These are phyloP conservation scores for Aspergillus sergii DNA, from an alignment of 2,329 filamentous ascomycete species.

Conservation along the genomic window DNA sequence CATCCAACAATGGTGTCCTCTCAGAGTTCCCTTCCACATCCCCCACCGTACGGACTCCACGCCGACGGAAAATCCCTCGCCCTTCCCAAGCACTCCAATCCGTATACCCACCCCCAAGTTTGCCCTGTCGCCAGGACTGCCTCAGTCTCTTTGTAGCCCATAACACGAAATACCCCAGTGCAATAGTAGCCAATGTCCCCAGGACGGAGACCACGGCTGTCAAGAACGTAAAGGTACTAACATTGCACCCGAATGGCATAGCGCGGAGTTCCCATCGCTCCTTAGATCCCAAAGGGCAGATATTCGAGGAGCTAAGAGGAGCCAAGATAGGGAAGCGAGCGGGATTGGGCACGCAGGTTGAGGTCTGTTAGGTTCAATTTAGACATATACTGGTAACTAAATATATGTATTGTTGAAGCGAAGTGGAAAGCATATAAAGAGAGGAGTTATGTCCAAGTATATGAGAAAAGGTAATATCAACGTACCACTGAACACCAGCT, in stretches of 20 bases:
- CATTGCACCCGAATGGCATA: slow-evolving; percentile 42
- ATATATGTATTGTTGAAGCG: neutral
- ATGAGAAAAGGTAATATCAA: slow-evolving; percentile 1
- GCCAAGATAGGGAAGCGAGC: slow-evolving; percentile 41
- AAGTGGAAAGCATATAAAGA: neutral
- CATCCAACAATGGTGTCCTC: slow-evolving; percentile 30
- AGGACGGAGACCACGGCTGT: slow-evolving; percentile 36
- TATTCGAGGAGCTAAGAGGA: slow-evolving; percentile 35
- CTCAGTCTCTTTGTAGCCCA: slow-evolving; percentile 18
- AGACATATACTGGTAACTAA: neutral
- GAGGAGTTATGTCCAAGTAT: neutral
- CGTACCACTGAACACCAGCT: slow-evolving; percentile 44
- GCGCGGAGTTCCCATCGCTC: slow-evolving; percentile 48
- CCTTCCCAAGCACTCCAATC: neutral
- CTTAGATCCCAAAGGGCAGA: slow-evolving; percentile 43
- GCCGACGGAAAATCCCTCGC: neutral
- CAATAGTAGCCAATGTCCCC: slow-evolving; percentile 29
- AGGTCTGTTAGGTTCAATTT: slow-evolving; percentile 30
- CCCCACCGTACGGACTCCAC: slow-evolving; percentile 7
- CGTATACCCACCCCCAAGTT: neutral
- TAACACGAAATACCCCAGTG: slow-evolving; percentile 19
- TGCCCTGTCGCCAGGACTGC: slow-evolving; percentile 15
- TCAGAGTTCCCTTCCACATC: slow-evolving; percentile 20
- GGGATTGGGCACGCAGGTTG: slow-evolving; percentile 43
- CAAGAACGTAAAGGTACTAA: slow-evolving; percentile 44